These are phyloP conservation scores for Lecanicillium sp. DNA, from an alignment of 2,329 filamentous ascomycete species.

Conservation along the genomic window DNA sequence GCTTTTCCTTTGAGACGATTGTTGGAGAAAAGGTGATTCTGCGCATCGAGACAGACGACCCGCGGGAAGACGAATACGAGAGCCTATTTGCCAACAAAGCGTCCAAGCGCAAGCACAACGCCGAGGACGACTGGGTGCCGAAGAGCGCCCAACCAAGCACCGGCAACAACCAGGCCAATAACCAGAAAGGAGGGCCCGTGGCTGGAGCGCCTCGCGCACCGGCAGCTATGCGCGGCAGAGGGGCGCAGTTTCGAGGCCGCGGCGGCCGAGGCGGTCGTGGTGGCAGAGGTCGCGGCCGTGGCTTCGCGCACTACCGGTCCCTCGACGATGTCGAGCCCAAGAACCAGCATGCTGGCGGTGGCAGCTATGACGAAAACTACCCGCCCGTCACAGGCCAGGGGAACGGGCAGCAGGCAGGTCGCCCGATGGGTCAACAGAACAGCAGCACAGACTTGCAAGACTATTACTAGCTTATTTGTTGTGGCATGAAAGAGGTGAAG, in stretches of 20 bases:
- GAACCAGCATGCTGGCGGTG: slow-evolving; percentile 36
- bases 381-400: slow-evolving; percentile 16
- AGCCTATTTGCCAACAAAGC: slow-evolving; percentile 52
- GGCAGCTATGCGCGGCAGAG: slow-evolving; percentile 19
- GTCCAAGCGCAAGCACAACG: slow-evolving; percentile 51
- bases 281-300: slow-evolving; percentile 36
- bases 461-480: slow-evolving; percentile 24
- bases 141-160: slow-evolving; percentile 22
- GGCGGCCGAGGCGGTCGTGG: slow-evolving; percentile 29
- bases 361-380: slow-evolving; percentile 40
- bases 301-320: slow-evolving; percentile 53
- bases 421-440: slow-evolving; percentile 6
- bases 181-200: not conserved
- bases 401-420: slow-evolving; percentile 10
- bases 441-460: slow-evolving; percentile 29
- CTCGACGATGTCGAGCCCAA: slow-evolving; percentile 56
- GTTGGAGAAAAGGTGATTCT: slow-evolving; percentile 84
- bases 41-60: slow-evolving; percentile 66
- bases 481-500: too few species aligned
- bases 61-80: slow-evolving; percentile 55
- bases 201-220: not conserved
- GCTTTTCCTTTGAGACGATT: slow-evolving; percentile 70
- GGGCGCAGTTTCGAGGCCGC: slow-evolving; percentile 20
- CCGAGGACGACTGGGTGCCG: slow-evolving; percentile 32
- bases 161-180: slow-evolving; percentile 19